Conservation (phyloP, 345 rosid species). For the Rhizophora apiculata region DNA sequence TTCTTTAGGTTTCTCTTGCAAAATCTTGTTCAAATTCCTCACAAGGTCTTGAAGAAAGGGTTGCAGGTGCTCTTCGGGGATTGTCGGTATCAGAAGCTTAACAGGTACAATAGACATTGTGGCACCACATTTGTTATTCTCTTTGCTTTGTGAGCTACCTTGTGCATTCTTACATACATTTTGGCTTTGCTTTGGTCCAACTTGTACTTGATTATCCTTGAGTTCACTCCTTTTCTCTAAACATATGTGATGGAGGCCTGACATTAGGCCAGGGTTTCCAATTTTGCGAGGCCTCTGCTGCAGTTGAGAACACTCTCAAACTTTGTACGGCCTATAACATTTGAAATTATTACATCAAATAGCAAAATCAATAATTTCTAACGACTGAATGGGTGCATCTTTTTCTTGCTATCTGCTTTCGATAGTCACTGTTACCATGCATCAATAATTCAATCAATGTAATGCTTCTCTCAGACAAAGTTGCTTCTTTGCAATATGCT, state of each 20-base stretch:
- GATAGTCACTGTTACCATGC: not conserved
- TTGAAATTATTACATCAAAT: too few species aligned
- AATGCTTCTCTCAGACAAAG: not conserved
- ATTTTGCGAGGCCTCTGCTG: not conserved
- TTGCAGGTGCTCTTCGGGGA: conserved; percentile 45
- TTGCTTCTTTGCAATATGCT: conserved; percentile 10
- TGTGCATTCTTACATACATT: not conserved
- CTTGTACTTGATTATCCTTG: not conserved
- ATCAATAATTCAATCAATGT: not conserved
- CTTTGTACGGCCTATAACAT: not conserved
- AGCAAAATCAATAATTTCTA: too few species aligned
- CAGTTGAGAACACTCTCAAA: not conserved
- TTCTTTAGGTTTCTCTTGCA: conserved; percentile 33
- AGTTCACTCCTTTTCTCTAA: not conserved
- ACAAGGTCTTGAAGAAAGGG: conserved; percentile 41
- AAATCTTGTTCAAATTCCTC: conserved; percentile 32
- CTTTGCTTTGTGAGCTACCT: not conserved
- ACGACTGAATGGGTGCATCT: not conserved
- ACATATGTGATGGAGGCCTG: not conserved
- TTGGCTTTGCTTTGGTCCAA: not conserved
- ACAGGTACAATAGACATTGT: conserved; percentile 12
- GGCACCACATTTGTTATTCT: not conserved
- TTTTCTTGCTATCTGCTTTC: not conserved
- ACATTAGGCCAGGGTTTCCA: not conserved
- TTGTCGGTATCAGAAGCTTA: conserved; percentile 41